Evolutionary conservation across 1,284 basidiomycete species (phyloP), one percentile per base, ranked within the genome.

Genomic region (Ceratobasidium papillatum): DNA sequence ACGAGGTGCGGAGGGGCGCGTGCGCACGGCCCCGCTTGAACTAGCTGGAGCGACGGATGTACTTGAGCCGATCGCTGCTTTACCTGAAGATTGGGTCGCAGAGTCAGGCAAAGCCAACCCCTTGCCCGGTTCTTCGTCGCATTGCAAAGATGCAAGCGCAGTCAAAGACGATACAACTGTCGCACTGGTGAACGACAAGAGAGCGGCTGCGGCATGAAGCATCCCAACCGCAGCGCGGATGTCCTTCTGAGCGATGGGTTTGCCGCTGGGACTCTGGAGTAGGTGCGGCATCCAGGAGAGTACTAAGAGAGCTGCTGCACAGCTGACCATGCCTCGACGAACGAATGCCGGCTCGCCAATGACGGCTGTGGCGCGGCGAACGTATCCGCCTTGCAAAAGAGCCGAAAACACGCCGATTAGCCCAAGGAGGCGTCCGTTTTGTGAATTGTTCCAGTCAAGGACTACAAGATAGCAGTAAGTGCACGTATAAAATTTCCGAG

Each of bases 81-180:
- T 49, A 17, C 17, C 38, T 34, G 61, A 32, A 17, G 61, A 11
- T 41, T 22, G 22, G 49, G 38, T 59, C 32, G 14, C 17, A 34
- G 9, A 27, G 25, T 34, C 30, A 12, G 65, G 7, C 27, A 25
- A 45, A 36, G 27, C 19, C 7, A 4, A 30, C 32, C 8, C 32
- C 36, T 52, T 47, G 17, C 27, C 25, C 4, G 63, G 14, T 32
- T 80, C 79, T 22, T 81, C 93, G 80, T 96, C 93, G 78, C 94
- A 95, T 82, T 95, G 93, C 77, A 94, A 81, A 9, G 93, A 94
- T 11, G 94, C 95, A 76, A 91, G 89, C 25, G 94, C 90, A 56
- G 94, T 97, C 76, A 98, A 84, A 3, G 93, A 89, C 79, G 93
- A 96, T 75, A 98, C 95, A 59, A 96, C 95, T 1, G 94, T 96